phyloP scores from a whole-genome alignment of 2,329 filamentous ascomycete species.

The Talaromyces rugulosus region DNA sequence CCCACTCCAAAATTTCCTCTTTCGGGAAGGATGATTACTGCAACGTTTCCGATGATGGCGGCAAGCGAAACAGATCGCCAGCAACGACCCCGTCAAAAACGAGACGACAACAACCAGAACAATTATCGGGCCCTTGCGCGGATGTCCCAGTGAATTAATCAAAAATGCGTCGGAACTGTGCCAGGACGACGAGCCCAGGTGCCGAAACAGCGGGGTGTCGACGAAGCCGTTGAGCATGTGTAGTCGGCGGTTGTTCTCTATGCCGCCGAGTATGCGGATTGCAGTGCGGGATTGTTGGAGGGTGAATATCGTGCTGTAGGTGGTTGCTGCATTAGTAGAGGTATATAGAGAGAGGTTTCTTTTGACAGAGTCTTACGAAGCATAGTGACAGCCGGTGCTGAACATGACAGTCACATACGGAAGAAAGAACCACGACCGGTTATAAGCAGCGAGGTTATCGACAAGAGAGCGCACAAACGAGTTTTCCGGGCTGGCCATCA shows the following conservation, averaged over 20 bases:
- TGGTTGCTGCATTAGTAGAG: background rate
- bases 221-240: constrained; percentile 39
- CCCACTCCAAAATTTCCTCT: background rate
- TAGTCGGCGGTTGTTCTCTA: constrained; percentile 21
- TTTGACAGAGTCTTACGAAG: constrained; percentile 25
- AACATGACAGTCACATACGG: constrained; percentile 43
- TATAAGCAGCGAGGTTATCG: constrained; percentile 29
- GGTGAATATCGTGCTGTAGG: constrained; percentile 33
- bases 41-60: background rate
- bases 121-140: constrained; percentile 6
- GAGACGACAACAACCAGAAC: constrained; percentile 7
- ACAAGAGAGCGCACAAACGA: constrained; percentile 33
- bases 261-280: constrained; percentile 35
- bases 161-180: constrained; percentile 36
- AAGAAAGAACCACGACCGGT: constrained; percentile 37
- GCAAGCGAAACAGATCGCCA: background rate
- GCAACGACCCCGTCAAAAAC: constrained; percentile 1
- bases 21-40: background rate
- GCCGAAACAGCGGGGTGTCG: constrained; percentile 39
- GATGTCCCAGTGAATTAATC: constrained; percentile 18
- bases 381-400: constrained; percentile 42
- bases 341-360: background rate
- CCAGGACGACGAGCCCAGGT: constrained; percentile 42
- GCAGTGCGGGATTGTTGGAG: constrained; percentile 28
- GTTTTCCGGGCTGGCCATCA: constrained; percentile 36